Evolutionary conservation across 192 early-diverging fungal species (phyloP), one percentile per base, ranked within the genome.

Genomic region (Coemansia sp.): DNA sequence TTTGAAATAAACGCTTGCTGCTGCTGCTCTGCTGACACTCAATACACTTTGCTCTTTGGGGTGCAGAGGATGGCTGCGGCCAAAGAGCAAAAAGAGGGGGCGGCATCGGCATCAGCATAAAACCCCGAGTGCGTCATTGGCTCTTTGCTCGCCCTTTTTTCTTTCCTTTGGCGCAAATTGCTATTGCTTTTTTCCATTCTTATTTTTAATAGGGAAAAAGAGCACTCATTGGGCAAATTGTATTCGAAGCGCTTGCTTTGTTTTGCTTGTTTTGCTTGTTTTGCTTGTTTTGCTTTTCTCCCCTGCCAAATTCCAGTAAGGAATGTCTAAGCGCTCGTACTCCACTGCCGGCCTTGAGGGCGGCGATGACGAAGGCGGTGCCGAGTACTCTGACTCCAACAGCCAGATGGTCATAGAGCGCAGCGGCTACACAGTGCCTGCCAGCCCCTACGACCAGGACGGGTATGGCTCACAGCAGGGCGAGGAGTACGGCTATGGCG

Each of bases 371-470:
- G 39, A 9, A 5, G 46, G 37, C 46, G 22, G 32, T 24, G 60
- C n/a, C 25, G 54, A 56, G 7, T 40, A 50, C 30, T 15, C 23
- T n/a, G 28, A 38, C 38, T 10, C 10, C 58, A 37, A 40, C 24
- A 29, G 25, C 14, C 43, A 49, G 46, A 24, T n/a, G 29, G 27
- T 47, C 28, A 33, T 32, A 19, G 50, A 54, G 25, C 45, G 50
- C 23, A 27, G 15, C 18, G 57, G 55, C 18, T 52, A 63, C 50
- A 70, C 38, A n/a, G 55, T 26, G 3, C 37, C 55, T 4, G 54
- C 27, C 7, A 66, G 60, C 56, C 45, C 60, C 28, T 13, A 18
- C 3, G 67, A 54, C 26, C 53, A 57, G 2, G 46, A 46, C 14
- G 25, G 25, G 15, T 43, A 61, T 13, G 45, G 20, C 35, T 11